These are phyloP conservation scores for Lipomyces spencermartinsiae DNA, from an alignment of 805 yeast species.

Conservation along the genomic window DNA sequence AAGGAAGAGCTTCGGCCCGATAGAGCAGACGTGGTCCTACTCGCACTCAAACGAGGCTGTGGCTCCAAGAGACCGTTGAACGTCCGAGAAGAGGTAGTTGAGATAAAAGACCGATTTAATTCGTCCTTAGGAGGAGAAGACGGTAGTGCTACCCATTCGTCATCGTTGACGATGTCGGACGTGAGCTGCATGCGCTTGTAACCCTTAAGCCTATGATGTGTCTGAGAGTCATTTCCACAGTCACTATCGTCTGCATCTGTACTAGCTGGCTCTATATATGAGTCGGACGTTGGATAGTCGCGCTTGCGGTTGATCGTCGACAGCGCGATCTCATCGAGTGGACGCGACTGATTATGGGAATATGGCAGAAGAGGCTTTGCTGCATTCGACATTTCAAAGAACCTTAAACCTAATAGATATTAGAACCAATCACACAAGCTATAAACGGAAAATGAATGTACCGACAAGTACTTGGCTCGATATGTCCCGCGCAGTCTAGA, in stretches of 20 bases:
- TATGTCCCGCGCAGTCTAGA: not conserved
- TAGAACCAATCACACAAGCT: not conserved
- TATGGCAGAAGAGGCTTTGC: conserved; percentile 32
- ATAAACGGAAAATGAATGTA: not conserved
- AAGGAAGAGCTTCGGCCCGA: conserved; percentile 20
- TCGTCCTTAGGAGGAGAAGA: conserved; percentile 34
- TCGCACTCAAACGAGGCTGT: not conserved
- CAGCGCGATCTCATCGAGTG: conserved; percentile 28
- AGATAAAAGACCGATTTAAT: conserved; percentile 15
- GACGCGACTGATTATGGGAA: conserved; percentile 33
- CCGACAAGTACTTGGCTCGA: not conserved
- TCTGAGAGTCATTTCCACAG: not conserved
- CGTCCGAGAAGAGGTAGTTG: not conserved
- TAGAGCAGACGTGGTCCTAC: conserved; percentile 24
- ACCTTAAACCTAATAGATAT: not conserved
- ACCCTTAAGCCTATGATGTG: not conserved
- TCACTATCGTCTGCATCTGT: conserved; percentile 19
- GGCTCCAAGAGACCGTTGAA: not conserved
- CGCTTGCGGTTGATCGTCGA: conserved; percentile 28
- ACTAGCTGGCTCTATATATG: conserved; percentile 15
- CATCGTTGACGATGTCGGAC: conserved; percentile 20
- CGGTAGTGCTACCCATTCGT: conserved; percentile 26
- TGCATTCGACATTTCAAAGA: conserved; percentile 10
- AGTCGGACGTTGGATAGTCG: conserved; percentile 38
- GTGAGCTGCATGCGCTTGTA: conserved; percentile 19